These are phyloP conservation scores for Ceratonia siliqua DNA, from an alignment of 306 rosid species.

Conservation along the genomic window DNA sequence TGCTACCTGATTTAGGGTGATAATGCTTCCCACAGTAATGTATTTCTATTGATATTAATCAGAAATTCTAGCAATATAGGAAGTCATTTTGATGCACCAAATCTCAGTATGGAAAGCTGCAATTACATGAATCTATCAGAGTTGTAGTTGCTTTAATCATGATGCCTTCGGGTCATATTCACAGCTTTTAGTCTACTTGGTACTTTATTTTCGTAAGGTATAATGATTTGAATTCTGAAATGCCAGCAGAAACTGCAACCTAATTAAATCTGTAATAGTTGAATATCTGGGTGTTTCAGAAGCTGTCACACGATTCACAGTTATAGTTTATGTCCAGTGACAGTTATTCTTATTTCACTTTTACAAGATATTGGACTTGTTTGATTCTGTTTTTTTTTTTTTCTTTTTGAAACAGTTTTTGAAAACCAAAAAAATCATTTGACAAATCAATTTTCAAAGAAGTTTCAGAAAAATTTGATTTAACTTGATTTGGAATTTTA, in stretches of 20 bases:
- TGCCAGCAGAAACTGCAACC: background rate
- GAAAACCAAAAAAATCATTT: no score
- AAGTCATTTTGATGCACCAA: background rate
- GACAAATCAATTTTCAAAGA: no score
- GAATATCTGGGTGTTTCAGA: background rate
- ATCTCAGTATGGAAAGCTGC: background rate
- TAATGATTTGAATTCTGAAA: background rate
- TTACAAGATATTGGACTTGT: no score
- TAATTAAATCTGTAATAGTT: background rate
- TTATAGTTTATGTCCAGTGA: background rate
- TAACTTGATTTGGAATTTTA: no score
- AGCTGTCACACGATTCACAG: background rate
- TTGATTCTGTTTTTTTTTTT: no score
- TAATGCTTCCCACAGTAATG: conserved; percentile 15
- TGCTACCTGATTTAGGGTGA: conserved; percentile 12
- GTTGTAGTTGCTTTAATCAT: background rate
- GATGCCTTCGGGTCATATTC: background rate
- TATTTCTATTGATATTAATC: background rate
- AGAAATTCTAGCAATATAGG: background rate
- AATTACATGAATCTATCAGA: no score
- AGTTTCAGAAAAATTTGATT: no score
- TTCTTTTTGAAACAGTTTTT: no score
- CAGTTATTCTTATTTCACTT: background rate
- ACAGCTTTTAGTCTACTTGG: background rate
- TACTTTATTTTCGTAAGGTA: background rate